Percentiles rank a stretch among this genome's conserved stretches.
Evolutionary conservation across 1,284 basidiomycete genomes (phyloP).

Genomic region (Ganoderma sinense): DNA sequence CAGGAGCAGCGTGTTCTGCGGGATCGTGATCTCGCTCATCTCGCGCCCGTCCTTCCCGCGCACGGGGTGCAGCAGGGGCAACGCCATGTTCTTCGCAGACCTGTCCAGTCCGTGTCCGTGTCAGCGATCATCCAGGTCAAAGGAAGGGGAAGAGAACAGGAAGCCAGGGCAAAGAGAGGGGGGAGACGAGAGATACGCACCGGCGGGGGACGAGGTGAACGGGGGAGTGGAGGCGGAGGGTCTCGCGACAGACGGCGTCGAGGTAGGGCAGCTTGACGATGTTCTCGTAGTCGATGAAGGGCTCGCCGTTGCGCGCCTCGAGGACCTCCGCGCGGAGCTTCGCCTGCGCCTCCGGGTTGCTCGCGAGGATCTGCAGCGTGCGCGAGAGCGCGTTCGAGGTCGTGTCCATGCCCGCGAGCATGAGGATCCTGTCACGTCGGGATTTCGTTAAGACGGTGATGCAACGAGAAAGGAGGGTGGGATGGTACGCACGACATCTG

Average conservation of each 20-base stretch:
- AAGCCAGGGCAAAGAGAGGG: conserved; percentile 18
- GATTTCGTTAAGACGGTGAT: neutral
- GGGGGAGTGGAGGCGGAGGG: conserved; percentile 27
- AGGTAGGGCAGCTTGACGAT: conserved; percentile 41
- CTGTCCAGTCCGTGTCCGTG: conserved; percentile 11
- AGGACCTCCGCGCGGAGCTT: conserved; percentile 36
- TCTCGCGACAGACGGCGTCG: conserved; percentile 44
- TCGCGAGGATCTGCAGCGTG: conserved; percentile 32
- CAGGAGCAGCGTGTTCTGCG: conserved; percentile 13
- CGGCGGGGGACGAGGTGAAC: neutral
- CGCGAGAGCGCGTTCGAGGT: conserved; percentile 40
- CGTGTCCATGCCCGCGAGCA: conserved; percentile 39
- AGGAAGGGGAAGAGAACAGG: conserved; percentile 12
- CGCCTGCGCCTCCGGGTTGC: conserved; percentile 16
- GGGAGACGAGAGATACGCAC: neutral
- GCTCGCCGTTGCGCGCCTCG: conserved; percentile 24
- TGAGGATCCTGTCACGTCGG: conserved; percentile 29
- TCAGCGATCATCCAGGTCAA: neutral
- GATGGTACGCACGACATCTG: conserved; percentile 34
- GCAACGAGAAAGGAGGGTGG: neutral
- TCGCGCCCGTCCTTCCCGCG: conserved; percentile 14
- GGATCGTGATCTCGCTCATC: neutral
- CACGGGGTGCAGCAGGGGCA: conserved; percentile 37
- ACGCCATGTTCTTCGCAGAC: conserved; percentile 25
- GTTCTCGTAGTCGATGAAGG: conserved; percentile 37